Percentiles rank a stretch among this genome's conserved stretches.
phyloP scores from a whole-genome alignment of 306 rosid species.

The Myrica gale region DNA sequence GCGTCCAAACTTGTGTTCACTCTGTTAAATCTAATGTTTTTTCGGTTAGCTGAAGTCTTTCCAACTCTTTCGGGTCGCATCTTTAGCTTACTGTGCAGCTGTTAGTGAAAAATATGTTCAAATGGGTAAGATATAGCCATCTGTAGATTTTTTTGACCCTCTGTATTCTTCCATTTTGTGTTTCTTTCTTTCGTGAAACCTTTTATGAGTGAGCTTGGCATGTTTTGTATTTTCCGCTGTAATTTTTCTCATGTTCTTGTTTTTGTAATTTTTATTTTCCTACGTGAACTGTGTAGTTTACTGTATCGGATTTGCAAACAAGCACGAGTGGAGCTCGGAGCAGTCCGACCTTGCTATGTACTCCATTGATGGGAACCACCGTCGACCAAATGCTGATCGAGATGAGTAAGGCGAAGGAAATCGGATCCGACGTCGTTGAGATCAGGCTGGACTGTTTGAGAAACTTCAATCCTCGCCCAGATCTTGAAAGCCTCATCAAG shows the following conservation, averaged over 20 bases:
- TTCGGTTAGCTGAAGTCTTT: too few relatives aligned
- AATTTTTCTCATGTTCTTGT: not conserved
- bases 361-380: constrained; percentile 37
- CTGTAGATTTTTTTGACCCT: too few relatives aligned
- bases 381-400: constrained; percentile 39
- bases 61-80: too few relatives aligned
- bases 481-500: constrained; percentile 39
- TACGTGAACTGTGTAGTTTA: constrained; percentile 16
- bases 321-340: constrained; percentile 20
- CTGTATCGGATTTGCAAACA: constrained; percentile 17
- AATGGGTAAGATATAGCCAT: too few relatives aligned
- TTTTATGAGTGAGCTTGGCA: too few relatives aligned
- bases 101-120: too few relatives aligned
- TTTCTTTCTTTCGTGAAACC: too few relatives aligned
- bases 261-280: not conserved
- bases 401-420: constrained; percentile 46
- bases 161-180: too few relatives aligned
- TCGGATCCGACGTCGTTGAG: constrained; percentile 48
- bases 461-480: constrained; percentile 30
- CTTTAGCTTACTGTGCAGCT: too few relatives aligned
- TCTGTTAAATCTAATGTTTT: too few relatives aligned
- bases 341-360: constrained; percentile 40
- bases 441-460: constrained; percentile 43
- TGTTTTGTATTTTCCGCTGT: not conserved
- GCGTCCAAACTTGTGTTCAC: too few relatives aligned